Evolutionary conservation across 805 yeast genomes (phyloP).

Genomic region (Candida qinlingensis): DNA sequence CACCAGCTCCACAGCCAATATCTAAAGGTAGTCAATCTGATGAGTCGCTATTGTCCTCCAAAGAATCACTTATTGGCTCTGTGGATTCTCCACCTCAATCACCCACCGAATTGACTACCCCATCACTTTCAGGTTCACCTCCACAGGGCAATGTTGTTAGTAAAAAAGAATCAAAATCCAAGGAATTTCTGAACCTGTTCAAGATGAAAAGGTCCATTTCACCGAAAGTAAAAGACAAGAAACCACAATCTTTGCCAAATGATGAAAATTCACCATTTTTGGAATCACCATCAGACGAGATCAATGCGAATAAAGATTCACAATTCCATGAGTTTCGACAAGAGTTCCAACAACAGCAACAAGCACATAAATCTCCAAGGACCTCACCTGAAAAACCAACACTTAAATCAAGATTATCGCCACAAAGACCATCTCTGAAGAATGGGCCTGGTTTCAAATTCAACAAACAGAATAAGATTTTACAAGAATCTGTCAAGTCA

Average conservation of each 20-base stretch:
- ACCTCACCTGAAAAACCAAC: not conserved
- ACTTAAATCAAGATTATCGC: constrained; percentile 1
- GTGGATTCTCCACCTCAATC: not conserved
- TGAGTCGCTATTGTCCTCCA: constrained; percentile 1
- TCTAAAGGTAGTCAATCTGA: not conserved
- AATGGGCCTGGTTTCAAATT: constrained; percentile 11
- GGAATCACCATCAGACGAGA: not conserved
- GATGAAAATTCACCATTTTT: constrained; percentile 12
- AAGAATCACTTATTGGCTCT: not conserved
- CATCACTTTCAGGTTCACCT: constrained; percentile 4
- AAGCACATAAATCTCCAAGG: not conserved
- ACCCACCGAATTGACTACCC: not conserved
- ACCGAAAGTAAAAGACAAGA: constrained; percentile 15
- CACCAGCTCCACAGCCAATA: not conserved
- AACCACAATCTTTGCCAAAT: constrained; percentile 4
- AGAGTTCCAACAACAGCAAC: constrained; percentile 1
- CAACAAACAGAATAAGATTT: constrained; percentile 7
- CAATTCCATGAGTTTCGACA: constrained; percentile 1
- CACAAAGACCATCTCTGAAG: constrained; percentile 17
- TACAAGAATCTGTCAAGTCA: constrained; percentile 18
- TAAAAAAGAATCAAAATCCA: constrained; percentile 18
- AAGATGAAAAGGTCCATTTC: constrained; percentile 24
- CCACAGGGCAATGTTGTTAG: not conserved
- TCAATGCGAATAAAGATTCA: not conserved
- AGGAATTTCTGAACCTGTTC: constrained; percentile 23